Evolutionary conservation across 306 rosid species (phyloP).

Genomic region (Trifolium pratense): DNA sequence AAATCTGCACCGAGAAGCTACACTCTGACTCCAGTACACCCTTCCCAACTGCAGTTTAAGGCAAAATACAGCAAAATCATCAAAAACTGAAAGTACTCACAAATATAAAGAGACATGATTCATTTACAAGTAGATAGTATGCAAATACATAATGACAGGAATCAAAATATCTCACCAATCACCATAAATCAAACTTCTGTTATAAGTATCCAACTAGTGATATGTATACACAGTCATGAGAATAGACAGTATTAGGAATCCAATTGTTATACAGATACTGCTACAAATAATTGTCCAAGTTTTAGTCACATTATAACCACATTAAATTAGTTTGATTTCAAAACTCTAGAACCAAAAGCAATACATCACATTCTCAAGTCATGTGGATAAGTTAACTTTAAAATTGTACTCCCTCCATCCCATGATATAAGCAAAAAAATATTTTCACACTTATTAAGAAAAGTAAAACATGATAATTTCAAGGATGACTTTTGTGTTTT

Average conservation of each 20-base stretch:
- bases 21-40: slow-evolving; percentile 56
- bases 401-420: too few species aligned
- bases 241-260: background rate
- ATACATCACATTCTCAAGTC: too few species aligned
- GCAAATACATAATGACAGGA: background rate
- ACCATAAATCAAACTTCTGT: slow-evolving; percentile 15
- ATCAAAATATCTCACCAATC: background rate
- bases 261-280: background rate
- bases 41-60: slow-evolving; percentile 62
- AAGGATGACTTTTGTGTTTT: too few species aligned
- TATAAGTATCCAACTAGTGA: background rate
- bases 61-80: slow-evolving; percentile 26
- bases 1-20: slow-evolving; percentile 32
- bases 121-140: background rate
- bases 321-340: background rate
- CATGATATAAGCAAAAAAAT: too few species aligned
- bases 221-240: background rate
- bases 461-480: too few species aligned
- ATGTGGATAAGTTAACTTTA: too few species aligned
- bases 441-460: too few species aligned
- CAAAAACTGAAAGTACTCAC: slow-evolving; percentile 15
- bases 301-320: too few species aligned
- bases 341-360: too few species aligned
- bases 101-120: slow-evolving; percentile 21
- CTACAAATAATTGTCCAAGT: background rate